Evolutionary conservation across 2,329 filamentous ascomycete genomes (phyloP).

Genomic region (Exophiala spinifera): DNA sequence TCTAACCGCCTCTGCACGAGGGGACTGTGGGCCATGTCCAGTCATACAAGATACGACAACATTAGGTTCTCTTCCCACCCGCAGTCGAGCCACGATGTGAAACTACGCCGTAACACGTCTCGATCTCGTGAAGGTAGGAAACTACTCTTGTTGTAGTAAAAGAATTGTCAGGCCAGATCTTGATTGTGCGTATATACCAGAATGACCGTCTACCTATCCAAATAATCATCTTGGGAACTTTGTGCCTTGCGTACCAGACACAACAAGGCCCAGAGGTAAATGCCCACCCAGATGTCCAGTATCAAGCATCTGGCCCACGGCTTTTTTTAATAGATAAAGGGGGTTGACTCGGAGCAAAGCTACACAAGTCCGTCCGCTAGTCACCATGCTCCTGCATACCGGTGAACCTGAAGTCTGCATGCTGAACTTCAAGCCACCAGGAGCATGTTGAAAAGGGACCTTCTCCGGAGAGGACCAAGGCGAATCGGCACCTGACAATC

Average conservation of each 20-base stretch:
- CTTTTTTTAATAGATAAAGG: conserved; percentile 4
- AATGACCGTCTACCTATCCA: conserved; percentile 3
- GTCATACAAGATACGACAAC: no score
- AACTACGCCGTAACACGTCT: no score
- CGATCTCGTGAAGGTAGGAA: no score
- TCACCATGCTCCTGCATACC: conserved; percentile 19
- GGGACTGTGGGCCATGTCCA: no score
- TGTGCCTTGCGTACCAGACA: not conserved
- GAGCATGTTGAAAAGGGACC: conserved; percentile 10
- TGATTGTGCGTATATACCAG: conserved; percentile 8
- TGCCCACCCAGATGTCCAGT: not conserved
- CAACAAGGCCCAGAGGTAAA: not conserved
- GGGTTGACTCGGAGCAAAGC: conserved; percentile 11
- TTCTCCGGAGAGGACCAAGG: conserved; percentile 12
- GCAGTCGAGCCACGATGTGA: no score
- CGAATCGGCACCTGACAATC: not conserved
- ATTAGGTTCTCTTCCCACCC: no score
- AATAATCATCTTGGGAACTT: not conserved
- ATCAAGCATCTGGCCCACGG: conserved; percentile 14
- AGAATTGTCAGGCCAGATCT: conserved; percentile 13
- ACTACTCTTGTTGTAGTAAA: not conserved
- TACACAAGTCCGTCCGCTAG: conserved; percentile 16
- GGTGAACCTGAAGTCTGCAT: conserved; percentile 17
- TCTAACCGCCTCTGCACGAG: no score
- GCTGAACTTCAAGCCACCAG: conserved; percentile 18